Percentiles rank a stretch among this genome's conserved stretches.
phyloP scores from a whole-genome alignment of 495 filamentous ascomycete species.

The Aspergillus panamensis region DNA sequence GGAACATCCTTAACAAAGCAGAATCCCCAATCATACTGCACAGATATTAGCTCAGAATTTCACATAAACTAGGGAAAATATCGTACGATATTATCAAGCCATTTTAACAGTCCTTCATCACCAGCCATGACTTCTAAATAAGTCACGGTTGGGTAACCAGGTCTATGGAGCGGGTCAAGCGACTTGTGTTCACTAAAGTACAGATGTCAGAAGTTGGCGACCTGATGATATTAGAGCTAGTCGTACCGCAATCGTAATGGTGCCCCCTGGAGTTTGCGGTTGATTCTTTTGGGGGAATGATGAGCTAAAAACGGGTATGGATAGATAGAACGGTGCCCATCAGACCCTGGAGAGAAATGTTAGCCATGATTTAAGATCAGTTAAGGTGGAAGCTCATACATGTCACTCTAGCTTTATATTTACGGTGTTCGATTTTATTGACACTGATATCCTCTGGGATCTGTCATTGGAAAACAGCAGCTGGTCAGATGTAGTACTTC shows the following conservation, averaged over 20 bases:
- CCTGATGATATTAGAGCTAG: background rate
- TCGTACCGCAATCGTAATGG: conserved; percentile 18
- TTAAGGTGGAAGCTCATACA: conserved; percentile 23
- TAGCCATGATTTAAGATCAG: conserved; percentile 17
- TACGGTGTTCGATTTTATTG: conserved; percentile 17
- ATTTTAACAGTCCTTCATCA: conserved; percentile 50
- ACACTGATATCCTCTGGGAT: conserved; percentile 53
- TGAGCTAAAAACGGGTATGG: conserved; percentile 42
- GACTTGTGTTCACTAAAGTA: conserved; percentile 29
- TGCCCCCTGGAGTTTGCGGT: conserved; percentile 30
- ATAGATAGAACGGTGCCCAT: conserved; percentile 57
- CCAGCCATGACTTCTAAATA: conserved; percentile 59
- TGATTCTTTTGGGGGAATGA: conserved; percentile 8
- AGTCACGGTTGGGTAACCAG: conserved; percentile 48
- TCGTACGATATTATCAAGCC: conserved; percentile 58
- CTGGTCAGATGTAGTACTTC: conserved; percentile 15
- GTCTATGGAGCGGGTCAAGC: conserved; percentile 23
- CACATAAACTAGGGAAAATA: background rate
- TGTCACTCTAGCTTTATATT: conserved; percentile 22
- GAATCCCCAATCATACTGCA: conserved; percentile 60
- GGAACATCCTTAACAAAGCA: conserved; percentile 68
- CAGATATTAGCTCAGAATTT: conserved; percentile 9
- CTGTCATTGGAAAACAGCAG: conserved; percentile 21
- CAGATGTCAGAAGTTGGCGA: conserved; percentile 4
- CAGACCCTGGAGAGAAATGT: conserved; percentile 28